phyloP scores from a whole-genome alignment of 2,329 filamentous ascomycete genomes.

The Ceratocystis lukuohia region DNA sequence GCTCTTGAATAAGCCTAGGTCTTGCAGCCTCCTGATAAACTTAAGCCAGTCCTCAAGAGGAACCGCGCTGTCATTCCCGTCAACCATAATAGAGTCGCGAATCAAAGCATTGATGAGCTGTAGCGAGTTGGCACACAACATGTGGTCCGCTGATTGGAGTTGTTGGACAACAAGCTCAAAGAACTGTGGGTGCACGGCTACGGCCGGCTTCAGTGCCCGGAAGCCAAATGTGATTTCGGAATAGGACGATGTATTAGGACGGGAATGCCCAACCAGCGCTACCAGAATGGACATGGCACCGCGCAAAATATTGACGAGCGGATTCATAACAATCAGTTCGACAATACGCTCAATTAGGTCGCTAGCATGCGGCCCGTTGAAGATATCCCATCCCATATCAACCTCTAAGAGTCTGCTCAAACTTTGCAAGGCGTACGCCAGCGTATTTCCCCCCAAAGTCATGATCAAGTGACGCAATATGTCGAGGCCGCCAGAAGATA shows the following conservation, averaged over 20 bases:
- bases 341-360: constrained; percentile 67
- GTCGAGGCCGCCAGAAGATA: constrained; percentile 70
- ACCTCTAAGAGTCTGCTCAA: constrained; percentile 80
- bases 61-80: constrained; percentile 31
- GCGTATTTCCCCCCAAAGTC: constrained; percentile 76
- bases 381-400: constrained; percentile 94
- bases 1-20: constrained; percentile 81
- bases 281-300: constrained; percentile 96
- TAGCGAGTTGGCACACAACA: constrained; percentile 85
- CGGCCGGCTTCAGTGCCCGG: constrained; percentile 77
- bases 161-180: constrained; percentile 87
- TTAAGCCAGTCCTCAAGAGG: constrained; percentile 72
- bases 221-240: constrained; percentile 57
- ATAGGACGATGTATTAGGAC: constrained; percentile 41
- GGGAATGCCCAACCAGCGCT: constrained; percentile 77
- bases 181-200: constrained; percentile 84
- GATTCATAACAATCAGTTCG: constrained; percentile 85
- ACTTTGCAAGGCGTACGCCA: constrained; percentile 88
- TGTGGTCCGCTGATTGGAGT: constrained; percentile 86
- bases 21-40: constrained; percentile 86
- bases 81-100: constrained; percentile 72
- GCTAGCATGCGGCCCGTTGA: constrained; percentile 47
- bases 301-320: constrained; percentile 89
- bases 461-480: constrained; percentile 74
- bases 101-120: constrained; percentile 94